Evolutionary conservation across 1,284 basidiomycete species (phyloP), one percentile per base, ranked within the genome.

Genomic region (Irpex sp.): DNA sequence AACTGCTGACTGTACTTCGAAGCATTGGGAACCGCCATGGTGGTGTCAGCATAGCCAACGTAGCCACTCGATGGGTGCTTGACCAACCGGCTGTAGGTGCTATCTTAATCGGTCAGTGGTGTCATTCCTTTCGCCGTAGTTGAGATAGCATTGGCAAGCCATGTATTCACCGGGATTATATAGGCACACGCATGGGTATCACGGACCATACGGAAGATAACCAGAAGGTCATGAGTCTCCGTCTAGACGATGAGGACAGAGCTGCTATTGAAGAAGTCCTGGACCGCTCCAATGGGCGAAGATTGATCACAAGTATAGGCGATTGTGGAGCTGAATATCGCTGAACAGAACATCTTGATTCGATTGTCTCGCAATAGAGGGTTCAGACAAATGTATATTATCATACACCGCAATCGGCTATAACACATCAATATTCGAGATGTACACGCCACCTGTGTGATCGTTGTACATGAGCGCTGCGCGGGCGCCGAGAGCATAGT

Each of bases 271-370:
- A 91, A 61, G 77, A 72, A 0, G 82, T 93, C 19, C 74, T 92
- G 5, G 76, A 74, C 5, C 78, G 76, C 55, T 90, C 88, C 2
- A 84, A 86, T 57, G 83, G 86, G 3, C 75, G 83, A 50, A 79
- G 70, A 37, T 79, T 93, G 72, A 88, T 91, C 64, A 83, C 78
- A 13, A 80, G 78, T 15, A 86, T 93, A 63, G 91, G 91, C 4
- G 92, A 93, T 71, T 93, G 91, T 73, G 92, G 92, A 46, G 87
- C 88, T 19, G 91, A 93, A 76, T 93, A 93, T 75, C 86, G 91
- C 58, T 62, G 53, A 55, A 39, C n/a, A 50, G 15, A 17, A 17
- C 17, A 19, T 51, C 17, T 9, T 26, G 26, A 26, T 26, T 26
- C 26, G 26, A 26, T 26, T 26, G 26, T 26, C 26, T 26, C 26